Conservation (phyloP, 2,329 filamentous ascomycete genomes). For the Thermomyces lanuginosus region DNA sequence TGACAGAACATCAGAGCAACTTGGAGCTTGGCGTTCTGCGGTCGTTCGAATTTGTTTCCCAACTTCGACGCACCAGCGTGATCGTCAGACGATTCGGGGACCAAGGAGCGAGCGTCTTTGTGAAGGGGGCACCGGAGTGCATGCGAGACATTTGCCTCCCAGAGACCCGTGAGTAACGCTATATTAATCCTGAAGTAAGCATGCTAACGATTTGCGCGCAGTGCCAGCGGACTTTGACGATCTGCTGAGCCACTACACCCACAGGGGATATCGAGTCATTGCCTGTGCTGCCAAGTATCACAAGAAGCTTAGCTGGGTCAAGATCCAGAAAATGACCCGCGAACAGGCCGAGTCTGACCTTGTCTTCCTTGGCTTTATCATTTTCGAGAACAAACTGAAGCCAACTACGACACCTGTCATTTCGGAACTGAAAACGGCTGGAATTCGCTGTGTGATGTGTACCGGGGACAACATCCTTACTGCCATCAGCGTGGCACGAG, state of each 20-base stretch:
- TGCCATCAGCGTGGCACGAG: slow-evolving; percentile 83
- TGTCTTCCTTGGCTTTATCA: slow-evolving; percentile 87
- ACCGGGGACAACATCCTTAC: slow-evolving; percentile 97
- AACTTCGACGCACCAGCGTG: slow-evolving; percentile 81
- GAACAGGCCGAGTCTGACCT: slow-evolving; percentile 68
- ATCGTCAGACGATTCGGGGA: slow-evolving; percentile 78
- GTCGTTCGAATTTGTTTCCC: slow-evolving; percentile 86
- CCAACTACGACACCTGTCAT: slow-evolving; percentile 67
- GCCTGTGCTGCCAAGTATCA: slow-evolving; percentile 84
- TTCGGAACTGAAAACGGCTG: slow-evolving; percentile 63
- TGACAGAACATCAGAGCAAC: slow-evolving; percentile 19
- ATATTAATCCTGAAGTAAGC: background rate
- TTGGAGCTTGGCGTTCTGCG: slow-evolving; percentile 83
- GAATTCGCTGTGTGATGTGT: slow-evolving; percentile 86
- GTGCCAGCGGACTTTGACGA: slow-evolving; percentile 84
- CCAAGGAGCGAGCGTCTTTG: slow-evolving; percentile 70
- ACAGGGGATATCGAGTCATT: slow-evolving; percentile 91
- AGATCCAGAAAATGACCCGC: slow-evolving; percentile 84
- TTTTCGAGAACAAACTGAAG: slow-evolving; percentile 98
- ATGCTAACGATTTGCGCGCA: slow-evolving; percentile 10
- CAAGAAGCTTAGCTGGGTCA: slow-evolving; percentile 77
- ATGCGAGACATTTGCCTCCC: slow-evolving; percentile 84
- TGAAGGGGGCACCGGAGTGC: slow-evolving; percentile 91
- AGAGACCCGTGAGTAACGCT: slow-evolving; percentile 51
- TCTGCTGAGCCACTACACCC: slow-evolving; percentile 75